A percentile compares a stretch with the other conserved stretches of the same genome.
phyloP scores from a whole-genome alignment of 2,329 filamentous ascomycete species.

The Phialemonium atrogriseum region DNA sequence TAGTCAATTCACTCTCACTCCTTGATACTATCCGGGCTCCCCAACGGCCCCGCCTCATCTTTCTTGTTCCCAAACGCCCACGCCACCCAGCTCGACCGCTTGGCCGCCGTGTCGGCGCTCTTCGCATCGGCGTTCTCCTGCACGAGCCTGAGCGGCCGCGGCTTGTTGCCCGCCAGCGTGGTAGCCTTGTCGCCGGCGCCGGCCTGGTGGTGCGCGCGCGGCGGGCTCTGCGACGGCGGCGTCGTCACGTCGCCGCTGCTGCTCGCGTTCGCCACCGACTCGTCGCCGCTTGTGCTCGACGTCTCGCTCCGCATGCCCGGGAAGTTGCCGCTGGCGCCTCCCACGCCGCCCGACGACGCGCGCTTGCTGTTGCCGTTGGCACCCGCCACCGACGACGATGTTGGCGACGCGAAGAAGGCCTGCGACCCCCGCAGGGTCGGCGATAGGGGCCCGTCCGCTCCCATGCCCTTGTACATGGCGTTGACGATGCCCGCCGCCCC shows the following conservation, averaged over 20 bases:
- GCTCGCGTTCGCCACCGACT: constrained; percentile 42
- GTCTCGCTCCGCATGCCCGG: constrained; percentile 62
- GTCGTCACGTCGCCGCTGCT: constrained; percentile 43
- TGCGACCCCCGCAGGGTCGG: constrained; percentile 51
- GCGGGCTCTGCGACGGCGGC: constrained; percentile 15
- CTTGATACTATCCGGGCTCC: constrained; percentile 15
- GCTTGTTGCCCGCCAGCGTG: constrained; percentile 60
- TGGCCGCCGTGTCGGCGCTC: constrained; percentile 36
- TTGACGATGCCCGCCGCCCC: constrained; percentile 66
- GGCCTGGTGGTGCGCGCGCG: constrained; percentile 50
- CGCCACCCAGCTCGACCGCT: constrained; percentile 58
- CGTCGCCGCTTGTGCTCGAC: constrained; percentile 58
- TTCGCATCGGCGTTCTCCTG: constrained; percentile 60
- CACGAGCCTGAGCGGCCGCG: constrained; percentile 78
- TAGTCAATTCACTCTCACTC: constrained; percentile 12
- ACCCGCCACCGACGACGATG: constrained; percentile 34
- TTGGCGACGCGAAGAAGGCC: constrained; percentile 55
- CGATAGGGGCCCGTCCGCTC: constrained; percentile 55
- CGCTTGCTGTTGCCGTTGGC: constrained; percentile 42
- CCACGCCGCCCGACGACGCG: constrained; percentile 31
- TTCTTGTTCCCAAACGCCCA: constrained; percentile 50
- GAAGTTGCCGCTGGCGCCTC: constrained; percentile 52
- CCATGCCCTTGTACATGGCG: constrained; percentile 79
- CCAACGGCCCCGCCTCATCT: constrained; percentile 20
- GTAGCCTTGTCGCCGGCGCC: constrained; percentile 36